Base-by-base conservation (phyloP, 2,329 filamentous ascomycete species). In the Fusarium luffae region DNA sequence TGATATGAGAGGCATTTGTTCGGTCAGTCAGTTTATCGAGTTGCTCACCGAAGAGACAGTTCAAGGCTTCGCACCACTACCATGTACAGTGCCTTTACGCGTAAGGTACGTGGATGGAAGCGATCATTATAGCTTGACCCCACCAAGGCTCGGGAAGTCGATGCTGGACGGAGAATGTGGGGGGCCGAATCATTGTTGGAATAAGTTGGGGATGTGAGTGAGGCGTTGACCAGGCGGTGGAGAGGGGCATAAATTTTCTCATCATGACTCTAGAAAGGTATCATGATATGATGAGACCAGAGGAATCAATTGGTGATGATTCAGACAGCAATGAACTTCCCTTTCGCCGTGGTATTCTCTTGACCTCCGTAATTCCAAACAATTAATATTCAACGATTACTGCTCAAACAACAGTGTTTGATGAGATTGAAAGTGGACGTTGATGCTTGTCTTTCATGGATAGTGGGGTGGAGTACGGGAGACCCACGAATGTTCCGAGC, bases 151-250 rank as follows among this genome's bases (percentile, higher is more conserved):
- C 62, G 70, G 71, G 71, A 74, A 64, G 62, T 75, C 60, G 63
- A 71, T 65, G 69, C 49, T 72, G 55, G 58, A 62, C 60, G 64
- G 69, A 73, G 73, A 72, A 74, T 71, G 72, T 75, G 73, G 72
- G 72, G 72, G 55, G 61, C 49, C 54, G 54, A 54, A 59, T 66
- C 60, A 61, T 46, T 63, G 52, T 73, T 69, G 65, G 70, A 71
- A 63, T 59, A 73, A 72, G 59, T 71, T 71, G 68, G 65, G 68
- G 65, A 66, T 44, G 50, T 50, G 32, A 59, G 63, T 56, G 54
- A 54, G 55, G 61, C 59, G 63, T 68, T 69, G 61, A 55, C 44
- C 11, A 56, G 71, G 73, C 73, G 73, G 73, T 75, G 63, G 63
- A 57, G 19, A n/a, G 27, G 23, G 73, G 73, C 73, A 75, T 21